These are phyloP conservation scores for Penicillium angulare DNA, from an alignment of 495 filamentous ascomycete genomes.

Conservation along the genomic window DNA sequence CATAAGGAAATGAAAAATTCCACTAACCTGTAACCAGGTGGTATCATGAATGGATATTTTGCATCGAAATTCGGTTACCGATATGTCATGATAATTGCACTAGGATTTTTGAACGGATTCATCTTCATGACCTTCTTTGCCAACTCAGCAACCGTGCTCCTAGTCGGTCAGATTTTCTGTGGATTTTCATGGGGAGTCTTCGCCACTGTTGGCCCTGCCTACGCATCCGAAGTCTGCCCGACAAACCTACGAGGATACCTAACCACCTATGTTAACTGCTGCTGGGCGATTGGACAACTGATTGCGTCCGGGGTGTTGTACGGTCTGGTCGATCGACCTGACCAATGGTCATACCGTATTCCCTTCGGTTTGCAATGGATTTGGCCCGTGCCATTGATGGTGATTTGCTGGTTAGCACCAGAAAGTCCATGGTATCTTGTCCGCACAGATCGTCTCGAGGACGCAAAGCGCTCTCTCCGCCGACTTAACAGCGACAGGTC, in stretches of 20 bases:
- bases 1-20: background rate
- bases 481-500: conserved; percentile 52
- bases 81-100: conserved; percentile 38
- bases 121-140: conserved; percentile 57
- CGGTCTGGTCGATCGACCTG: conserved; percentile 35
- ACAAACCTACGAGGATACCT: conserved; percentile 55
- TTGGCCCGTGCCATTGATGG: conserved; percentile 59
- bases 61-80: conserved; percentile 48
- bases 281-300: conserved; percentile 66
- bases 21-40: conserved; percentile 14
- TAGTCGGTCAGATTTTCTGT: conserved; percentile 41
- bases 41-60: conserved; percentile 42
- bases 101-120: conserved; percentile 44
- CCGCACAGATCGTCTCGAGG: conserved; percentile 51
- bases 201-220: conserved; percentile 57
- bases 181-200: conserved; percentile 54
- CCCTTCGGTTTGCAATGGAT: conserved; percentile 66
- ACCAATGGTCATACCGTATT: conserved; percentile 51
- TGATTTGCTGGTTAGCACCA: conserved; percentile 55
- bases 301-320: conserved; percentile 54
- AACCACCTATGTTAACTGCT: conserved; percentile 62
- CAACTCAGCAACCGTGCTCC: conserved; percentile 35
- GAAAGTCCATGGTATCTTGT: conserved; percentile 66
- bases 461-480: conserved; percentile 40
- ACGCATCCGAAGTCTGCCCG: conserved; percentile 62